Percentiles rank a stretch among this genome's conserved stretches.
phyloP scores from a whole-genome alignment of 176 grass and related monocot species.

The Bonia amplexicaulis region DNA sequence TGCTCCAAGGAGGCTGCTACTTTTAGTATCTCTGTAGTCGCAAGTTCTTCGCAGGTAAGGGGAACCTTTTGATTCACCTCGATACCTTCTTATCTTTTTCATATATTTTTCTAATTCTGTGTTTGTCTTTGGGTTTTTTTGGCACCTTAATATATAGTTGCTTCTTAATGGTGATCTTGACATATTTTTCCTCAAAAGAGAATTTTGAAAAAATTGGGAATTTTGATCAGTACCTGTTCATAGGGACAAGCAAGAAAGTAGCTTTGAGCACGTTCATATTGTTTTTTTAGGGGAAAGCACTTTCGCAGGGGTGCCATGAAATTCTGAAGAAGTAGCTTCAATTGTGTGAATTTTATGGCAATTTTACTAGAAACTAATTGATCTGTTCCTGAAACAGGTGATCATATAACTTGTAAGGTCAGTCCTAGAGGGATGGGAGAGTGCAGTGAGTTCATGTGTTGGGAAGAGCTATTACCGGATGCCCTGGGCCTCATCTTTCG shows the following conservation, averaged over 20 bases:
- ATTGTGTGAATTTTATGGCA: not conserved
- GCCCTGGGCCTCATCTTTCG: conserved; percentile 87
- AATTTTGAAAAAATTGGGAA: not conserved
- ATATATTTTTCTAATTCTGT: not conserved
- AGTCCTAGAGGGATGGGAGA: conserved; percentile 50
- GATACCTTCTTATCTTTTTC: not conserved
- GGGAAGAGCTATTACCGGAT: conserved; percentile 91
- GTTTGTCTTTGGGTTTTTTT: not conserved
- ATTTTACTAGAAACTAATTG: not conserved
- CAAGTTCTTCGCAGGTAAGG: not conserved
- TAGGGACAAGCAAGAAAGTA: not conserved
- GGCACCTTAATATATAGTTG: not conserved
- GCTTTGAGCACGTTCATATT: not conserved
- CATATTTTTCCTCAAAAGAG: not conserved
- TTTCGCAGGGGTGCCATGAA: not conserved
- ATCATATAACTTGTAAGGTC: not conserved
- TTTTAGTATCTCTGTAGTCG: not conserved
- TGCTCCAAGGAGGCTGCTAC: conserved; percentile 30
- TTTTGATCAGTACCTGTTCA: not conserved
- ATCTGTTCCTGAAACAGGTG: conserved; percentile 5
- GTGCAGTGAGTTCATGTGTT: conserved; percentile 54
- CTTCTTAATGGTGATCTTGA: not conserved
- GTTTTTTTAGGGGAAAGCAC: not conserved
- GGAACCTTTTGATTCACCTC: not conserved
- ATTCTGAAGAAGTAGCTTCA: not conserved